phyloP scores from a whole-genome alignment of 1,284 basidiomycete genomes.

The Marasmius tenuissimus region DNA sequence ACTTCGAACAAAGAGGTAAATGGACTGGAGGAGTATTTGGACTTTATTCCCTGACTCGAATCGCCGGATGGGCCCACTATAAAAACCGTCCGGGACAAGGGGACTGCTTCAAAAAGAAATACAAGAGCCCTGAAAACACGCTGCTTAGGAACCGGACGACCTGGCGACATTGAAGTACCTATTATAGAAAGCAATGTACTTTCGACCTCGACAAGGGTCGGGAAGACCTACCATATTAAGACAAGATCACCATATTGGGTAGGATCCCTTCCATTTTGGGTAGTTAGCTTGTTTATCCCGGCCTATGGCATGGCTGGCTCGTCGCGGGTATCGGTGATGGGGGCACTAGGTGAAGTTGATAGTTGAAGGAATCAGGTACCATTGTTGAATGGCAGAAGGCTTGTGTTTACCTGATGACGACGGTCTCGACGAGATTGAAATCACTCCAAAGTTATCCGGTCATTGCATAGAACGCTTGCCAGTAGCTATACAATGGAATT shows the following conservation, averaged over 20 bases:
- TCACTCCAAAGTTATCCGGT: too few relatives aligned
- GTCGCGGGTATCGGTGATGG: too few relatives aligned
- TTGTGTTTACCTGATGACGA: too few relatives aligned
- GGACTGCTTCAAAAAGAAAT: neutral
- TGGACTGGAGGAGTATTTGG: neutral
- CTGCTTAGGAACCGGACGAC: neutral
- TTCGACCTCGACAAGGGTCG: too few relatives aligned
- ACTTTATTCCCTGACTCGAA: neutral
- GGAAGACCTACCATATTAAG: neutral
- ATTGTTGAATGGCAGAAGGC: too few relatives aligned
- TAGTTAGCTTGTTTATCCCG: neutral
- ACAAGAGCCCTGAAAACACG: neutral
- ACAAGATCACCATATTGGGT: neutral
- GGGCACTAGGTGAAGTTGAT: too few relatives aligned
- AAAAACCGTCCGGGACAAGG: neutral
- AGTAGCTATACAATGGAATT: too few relatives aligned
- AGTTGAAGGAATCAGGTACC: too few relatives aligned
- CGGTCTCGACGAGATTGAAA: too few relatives aligned
- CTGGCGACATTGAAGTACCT: neutral
- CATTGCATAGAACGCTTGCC: too few relatives aligned
- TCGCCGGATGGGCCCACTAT: neutral
- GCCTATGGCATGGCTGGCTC: too few relatives aligned
- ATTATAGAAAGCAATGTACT: neutral
- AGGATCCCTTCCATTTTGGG: neutral
- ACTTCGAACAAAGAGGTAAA: neutral